Evolutionary conservation across 441 rosid genomes (phyloP), one percentile per base, ranked within the genome.

Genomic region (Pelargonium cotyledonis): DNA sequence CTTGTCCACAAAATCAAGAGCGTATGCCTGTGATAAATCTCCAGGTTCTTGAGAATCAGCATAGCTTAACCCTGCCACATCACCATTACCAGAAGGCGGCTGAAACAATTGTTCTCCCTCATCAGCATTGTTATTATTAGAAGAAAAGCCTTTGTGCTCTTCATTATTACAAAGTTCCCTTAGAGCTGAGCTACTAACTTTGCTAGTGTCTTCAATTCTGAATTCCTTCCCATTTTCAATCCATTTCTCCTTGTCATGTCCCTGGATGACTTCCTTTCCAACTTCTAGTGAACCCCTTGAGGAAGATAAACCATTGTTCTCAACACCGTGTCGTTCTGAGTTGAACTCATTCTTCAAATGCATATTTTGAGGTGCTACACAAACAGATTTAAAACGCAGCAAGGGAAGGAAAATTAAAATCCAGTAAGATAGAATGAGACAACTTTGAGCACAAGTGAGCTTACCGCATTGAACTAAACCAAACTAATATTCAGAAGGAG

Each of bases 31-130:
- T 41, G 96, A 88, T 49, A 76, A 66, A 62, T 92, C 98, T 71
- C 97, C 97, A 66, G 98, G 98, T 79, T 95, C 98, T 84, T 89
- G 97, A 67, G 98, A 90, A 68, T 86, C 88, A 51, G 84, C 75
- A 82, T 90, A 95, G 80, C 98, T 89, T 80, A 92, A 84, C 65
- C 86, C 89, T 18, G 82, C 88, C 49, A 79, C 57, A 44, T 69
- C 74, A 60, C 16, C 84, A 75, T 77, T 81, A 71, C 35, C 66
- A 77, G 46, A 29, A 53, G 76, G 78, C 53, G 67, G 66, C 66
- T 76, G 79, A 46, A 62, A 47, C 63, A 76, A 63, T 67, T 84
- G 80, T 63, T 73, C 77, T 67, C 78, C 80, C 75, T 73, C 78
- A 57, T 62, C 70, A 70, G 49, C 18, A 65, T 72, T 69, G 55